These are phyloP conservation scores for Auricularia sp. DNA, from an alignment of 768 basidiomycete genomes.

Conservation along the genomic window DNA sequence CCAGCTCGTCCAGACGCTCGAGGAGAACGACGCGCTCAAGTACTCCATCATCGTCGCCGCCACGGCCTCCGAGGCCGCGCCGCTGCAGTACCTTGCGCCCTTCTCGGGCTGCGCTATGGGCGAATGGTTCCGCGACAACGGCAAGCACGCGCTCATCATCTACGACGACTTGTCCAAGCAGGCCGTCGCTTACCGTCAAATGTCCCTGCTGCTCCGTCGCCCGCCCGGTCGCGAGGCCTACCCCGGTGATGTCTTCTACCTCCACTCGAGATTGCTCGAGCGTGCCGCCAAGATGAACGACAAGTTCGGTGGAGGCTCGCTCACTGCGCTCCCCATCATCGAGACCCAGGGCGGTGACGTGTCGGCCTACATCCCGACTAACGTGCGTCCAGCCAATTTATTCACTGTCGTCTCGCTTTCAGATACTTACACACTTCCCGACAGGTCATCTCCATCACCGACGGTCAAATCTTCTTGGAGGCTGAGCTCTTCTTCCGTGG, in stretches of 20 bases:
- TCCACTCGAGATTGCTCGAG: constrained; percentile 99
- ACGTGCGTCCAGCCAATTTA: constrained; percentile 37
- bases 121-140: constrained; percentile 99
- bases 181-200: constrained; percentile 99
- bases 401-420: background rate
- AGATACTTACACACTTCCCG: constrained; percentile 22
- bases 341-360: constrained; percentile 99
- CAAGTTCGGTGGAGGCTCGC: constrained; percentile 95
- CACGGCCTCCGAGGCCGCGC: constrained; percentile 98
- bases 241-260: constrained; percentile 99
- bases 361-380: constrained; percentile 96
- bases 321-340: constrained; percentile 98
- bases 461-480: constrained; percentile 99
- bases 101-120: constrained; percentile 99
- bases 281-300: constrained; percentile 99
- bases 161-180: constrained; percentile 99
- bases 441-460: constrained; percentile 98
- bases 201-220: constrained; percentile 99
- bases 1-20: constrained; percentile 97
- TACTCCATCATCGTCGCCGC: constrained; percentile 99
- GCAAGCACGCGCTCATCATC: constrained; percentile 98
- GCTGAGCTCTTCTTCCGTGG: constrained; percentile 99
- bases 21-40: constrained; percentile 99
- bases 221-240: constrained; percentile 99
- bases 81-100: constrained; percentile 97